These are phyloP conservation scores for Fusarium vanettenii DNA, from an alignment of 2,329 filamentous ascomycete genomes.

Conservation along the genomic window DNA sequence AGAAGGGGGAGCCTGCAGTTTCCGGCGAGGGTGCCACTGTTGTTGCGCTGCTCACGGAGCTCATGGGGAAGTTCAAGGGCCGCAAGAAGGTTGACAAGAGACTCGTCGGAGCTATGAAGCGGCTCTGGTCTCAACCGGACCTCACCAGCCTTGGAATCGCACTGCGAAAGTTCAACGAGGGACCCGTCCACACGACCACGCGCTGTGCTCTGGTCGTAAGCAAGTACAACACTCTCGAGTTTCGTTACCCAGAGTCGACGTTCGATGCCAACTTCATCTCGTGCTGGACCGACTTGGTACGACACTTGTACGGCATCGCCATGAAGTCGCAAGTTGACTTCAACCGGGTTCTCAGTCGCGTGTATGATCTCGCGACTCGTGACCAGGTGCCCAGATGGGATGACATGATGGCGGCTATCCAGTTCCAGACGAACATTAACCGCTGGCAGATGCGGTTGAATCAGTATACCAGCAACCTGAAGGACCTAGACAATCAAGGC, in stretches of 20 bases:
- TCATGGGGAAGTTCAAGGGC: conserved; percentile 9
- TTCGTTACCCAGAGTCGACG: conserved; percentile 44
- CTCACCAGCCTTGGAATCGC: conserved; percentile 16
- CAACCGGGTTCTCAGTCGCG: conserved; percentile 20
- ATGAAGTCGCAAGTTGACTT: conserved; percentile 28
- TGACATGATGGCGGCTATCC: conserved; percentile 33
- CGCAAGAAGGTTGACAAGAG: conserved; percentile 19
- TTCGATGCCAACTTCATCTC: conserved; percentile 42
- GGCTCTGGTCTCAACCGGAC: conserved; percentile 26
- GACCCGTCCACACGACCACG: conserved; percentile 35
- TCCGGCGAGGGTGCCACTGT: conserved; percentile 17
- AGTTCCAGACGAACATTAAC: conserved; percentile 13
- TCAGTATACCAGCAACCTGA: conserved; percentile 24
- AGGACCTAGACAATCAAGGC: conserved; percentile 36
- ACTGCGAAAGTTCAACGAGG: conserved; percentile 39
- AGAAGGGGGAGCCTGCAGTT: conserved; percentile 1
- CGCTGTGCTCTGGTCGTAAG: conserved; percentile 41
- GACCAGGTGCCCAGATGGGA: conserved; percentile 31
- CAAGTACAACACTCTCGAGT: conserved; percentile 42
- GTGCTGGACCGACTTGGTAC: conserved; percentile 40
- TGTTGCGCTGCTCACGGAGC: neutral
- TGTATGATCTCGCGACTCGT: conserved; percentile 41
- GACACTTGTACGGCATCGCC: conserved; percentile 38
- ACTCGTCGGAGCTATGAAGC: conserved; percentile 25
- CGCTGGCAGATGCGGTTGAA: conserved; percentile 28